These are phyloP conservation scores for Talaromyces sp. DNA, from an alignment of 2,329 filamentous ascomycete species.

Conservation along the genomic window DNA sequence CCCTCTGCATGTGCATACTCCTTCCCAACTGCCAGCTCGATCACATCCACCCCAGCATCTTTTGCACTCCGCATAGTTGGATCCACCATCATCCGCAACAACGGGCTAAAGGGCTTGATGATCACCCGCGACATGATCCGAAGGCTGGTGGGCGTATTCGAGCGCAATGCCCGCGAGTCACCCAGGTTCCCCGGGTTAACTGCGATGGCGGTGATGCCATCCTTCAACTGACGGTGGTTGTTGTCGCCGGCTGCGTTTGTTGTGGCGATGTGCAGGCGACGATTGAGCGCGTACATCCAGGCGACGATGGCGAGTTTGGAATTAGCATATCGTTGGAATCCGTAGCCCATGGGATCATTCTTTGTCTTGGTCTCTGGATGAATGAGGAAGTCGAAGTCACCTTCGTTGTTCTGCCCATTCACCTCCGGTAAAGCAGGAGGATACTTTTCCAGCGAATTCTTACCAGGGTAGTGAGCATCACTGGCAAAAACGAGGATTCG, in stretches of 20 bases:
- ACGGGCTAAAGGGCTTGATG: slow-evolving; percentile 24
- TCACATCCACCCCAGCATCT: slow-evolving; percentile 27
- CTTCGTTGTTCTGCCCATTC: background rate
- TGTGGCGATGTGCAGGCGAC: slow-evolving; percentile 11
- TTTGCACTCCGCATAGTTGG: slow-evolving; percentile 28
- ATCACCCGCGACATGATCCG: slow-evolving; percentile 24
- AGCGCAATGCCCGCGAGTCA: slow-evolving; percentile 35
- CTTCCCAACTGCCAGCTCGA: slow-evolving; percentile 25
- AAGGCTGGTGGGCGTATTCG: slow-evolving; percentile 28
- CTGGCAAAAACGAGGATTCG: slow-evolving; percentile 29
- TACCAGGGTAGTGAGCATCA: slow-evolving; percentile 36
- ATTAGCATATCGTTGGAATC: slow-evolving; percentile 43
- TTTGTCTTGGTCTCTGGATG: background rate
- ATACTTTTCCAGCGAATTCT: slow-evolving; percentile 36
- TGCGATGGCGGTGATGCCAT: slow-evolving; percentile 26
- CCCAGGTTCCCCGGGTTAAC: slow-evolving; percentile 32
- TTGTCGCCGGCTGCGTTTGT: background rate
- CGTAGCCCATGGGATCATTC: slow-evolving; percentile 33
- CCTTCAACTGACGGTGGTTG: background rate
- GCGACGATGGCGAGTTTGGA: slow-evolving; percentile 42
- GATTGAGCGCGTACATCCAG: slow-evolving; percentile 41
- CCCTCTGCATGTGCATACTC: slow-evolving; percentile 28
- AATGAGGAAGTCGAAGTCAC: background rate
- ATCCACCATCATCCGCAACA: slow-evolving; percentile 23
- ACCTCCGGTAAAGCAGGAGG: slow-evolving; percentile 30